Percentiles rank a stretch among this genome's conserved stretches.
Evolutionary conservation across 2,329 filamentous ascomycete species (phyloP).

Genomic region (Trichoderma semiorbis): DNA sequence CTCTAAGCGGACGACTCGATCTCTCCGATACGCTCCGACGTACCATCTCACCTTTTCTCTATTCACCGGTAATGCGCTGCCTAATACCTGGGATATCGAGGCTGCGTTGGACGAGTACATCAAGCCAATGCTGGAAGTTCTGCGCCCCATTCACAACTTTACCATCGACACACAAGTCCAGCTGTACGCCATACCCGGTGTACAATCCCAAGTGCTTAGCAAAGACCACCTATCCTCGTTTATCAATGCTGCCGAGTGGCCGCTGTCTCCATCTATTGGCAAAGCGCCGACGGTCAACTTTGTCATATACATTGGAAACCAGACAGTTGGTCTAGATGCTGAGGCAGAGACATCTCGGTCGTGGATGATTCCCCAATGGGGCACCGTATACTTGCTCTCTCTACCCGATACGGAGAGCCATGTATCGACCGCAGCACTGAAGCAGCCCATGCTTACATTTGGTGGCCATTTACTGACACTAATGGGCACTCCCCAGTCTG

Average conservation of each 20-base stretch:
- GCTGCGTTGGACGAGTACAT: conserved; percentile 77
- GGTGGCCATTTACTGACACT: conserved; percentile 86
- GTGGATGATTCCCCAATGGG: conserved; percentile 97
- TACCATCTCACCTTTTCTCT: conserved; percentile 96
- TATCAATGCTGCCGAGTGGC: conserved; percentile 98
- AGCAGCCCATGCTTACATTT: conserved; percentile 82
- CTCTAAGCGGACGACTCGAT: conserved; percentile 72
- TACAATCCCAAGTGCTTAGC: conserved; percentile 61
- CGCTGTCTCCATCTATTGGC: conserved; percentile 88
- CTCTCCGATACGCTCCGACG: conserved; percentile 85
- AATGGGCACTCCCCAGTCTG: conserved; percentile 76
- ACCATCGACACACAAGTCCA: conserved; percentile 96
- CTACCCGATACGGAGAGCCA: conserved; percentile 42
- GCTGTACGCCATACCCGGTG: conserved; percentile 75
- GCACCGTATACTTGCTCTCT: conserved; percentile 61
- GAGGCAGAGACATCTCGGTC: conserved; percentile 53
- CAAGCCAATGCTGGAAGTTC: conserved; percentile 72
- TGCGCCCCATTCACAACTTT: conserved; percentile 86
- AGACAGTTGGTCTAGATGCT: conserved; percentile 58
- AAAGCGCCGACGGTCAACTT: conserved; percentile 94
- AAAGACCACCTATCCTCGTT: conserved; percentile 90
- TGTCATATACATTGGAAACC: conserved; percentile 80
- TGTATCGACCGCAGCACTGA: conserved; percentile 64
- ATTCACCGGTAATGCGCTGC: conserved; percentile 74
- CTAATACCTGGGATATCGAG: conserved; percentile 90